These are phyloP conservation scores for Nakazawaea wyomingensis DNA, from an alignment of 805 yeast species.

Conservation along the genomic window DNA sequence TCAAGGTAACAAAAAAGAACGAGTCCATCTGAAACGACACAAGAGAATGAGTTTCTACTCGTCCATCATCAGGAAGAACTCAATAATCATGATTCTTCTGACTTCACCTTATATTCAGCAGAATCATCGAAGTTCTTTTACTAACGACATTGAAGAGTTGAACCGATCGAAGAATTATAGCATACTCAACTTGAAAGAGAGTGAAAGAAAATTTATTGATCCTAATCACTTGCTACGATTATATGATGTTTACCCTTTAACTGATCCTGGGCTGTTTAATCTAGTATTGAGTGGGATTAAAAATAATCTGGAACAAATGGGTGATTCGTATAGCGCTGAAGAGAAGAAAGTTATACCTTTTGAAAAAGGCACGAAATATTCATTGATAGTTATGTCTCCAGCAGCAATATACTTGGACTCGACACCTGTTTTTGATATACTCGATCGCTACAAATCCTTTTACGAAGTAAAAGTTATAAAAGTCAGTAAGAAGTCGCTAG, in stretches of 20 bases:
- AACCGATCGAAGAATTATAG: not conserved
- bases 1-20: too few relatives aligned
- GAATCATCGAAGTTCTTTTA: not conserved
- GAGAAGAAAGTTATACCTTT: too few relatives aligned
- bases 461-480: not conserved
- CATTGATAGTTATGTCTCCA: not conserved
- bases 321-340: too few relatives aligned
- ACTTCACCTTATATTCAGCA: not conserved
- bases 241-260: not conserved
- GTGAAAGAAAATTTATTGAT: conserved; percentile 3
- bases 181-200: not conserved
- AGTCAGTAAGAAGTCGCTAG: not conserved
- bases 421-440: not conserved
- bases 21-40: too few relatives aligned
- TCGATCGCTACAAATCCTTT: not conserved
- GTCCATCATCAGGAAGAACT: not conserved
- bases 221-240: conserved; percentile 7
- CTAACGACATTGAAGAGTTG: not conserved
- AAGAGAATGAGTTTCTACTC: not conserved
- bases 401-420: conserved; percentile 3
- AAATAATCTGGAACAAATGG: not conserved
- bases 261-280: not conserved
- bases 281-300: not conserved
- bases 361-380: not conserved
- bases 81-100: not conserved